Evolutionary conservation across 2,329 filamentous ascomycete species (phyloP), one percentile per base, ranked within the genome.

Genomic region (Fusarium sp.): DNA sequence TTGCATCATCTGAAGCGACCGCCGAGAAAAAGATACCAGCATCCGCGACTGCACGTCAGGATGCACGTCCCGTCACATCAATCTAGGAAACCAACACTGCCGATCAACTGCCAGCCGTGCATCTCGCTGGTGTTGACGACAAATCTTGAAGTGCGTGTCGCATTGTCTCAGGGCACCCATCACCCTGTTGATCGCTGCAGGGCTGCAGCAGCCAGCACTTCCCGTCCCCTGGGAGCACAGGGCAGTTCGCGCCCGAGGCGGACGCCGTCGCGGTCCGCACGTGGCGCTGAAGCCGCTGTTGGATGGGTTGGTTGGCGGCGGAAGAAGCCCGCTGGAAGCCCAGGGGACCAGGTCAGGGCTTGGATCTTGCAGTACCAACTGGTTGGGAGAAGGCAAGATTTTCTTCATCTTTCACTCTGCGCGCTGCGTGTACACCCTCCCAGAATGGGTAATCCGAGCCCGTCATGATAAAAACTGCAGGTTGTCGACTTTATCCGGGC

Each of bases 31-130:
- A 35, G 27, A 59, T 35, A 56, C 66, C 30, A 62, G 59, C 50
- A 66, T 71, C 70, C 56, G 67, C 64, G 50, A 52, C 70, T 71
- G 72, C 57, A 75, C 72, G 69, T 75, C 72, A 75, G 61, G 45
- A 60, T 25, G 72, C 73, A 74, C 64, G 56, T 48, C 34, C 37
- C 20, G 23, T 66, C 61, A 43, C 30, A 64, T 57, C 60, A 45
- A 48, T 64, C 48, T 30, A 32, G 71, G 73, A 8, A 75, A 68
- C 25, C 30, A 58, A 39, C 64, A 39, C 16, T n/a, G 73, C 41
- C 48, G 73, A 75, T 75, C 73, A 76, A 73, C 70, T 75, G 73
- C 72, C 73, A 75, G 54, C 27, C 59, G 25, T 75, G 72, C 69
- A 75, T 70, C 23, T 50, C 50, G 37, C 48, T 64, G 23, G 8